Percentiles rank a stretch among this genome's conserved stretches.
Evolutionary conservation across 2,329 filamentous ascomycete species (phyloP).

Genomic region (Arthrobotrys musiformis): DNA sequence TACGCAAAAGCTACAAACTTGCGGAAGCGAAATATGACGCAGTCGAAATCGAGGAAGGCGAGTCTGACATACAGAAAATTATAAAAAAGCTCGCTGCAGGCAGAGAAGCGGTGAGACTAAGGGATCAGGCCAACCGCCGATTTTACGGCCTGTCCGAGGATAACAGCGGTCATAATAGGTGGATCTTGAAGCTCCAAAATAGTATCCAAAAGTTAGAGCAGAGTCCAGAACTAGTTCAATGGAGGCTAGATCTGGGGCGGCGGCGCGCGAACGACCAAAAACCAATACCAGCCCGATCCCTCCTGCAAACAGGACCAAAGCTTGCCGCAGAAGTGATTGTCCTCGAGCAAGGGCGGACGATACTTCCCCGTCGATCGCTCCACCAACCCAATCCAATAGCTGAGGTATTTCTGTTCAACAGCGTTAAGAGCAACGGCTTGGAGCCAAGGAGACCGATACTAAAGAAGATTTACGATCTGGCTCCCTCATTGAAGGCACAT

Average conservation of each 20-base stretch:
- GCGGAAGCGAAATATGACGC: background rate
- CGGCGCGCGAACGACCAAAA: no score
- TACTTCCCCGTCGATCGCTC: no score
- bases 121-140: background rate
- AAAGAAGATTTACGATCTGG: background rate
- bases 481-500: background rate
- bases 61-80: background rate
- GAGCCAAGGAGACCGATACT: no score
- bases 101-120: background rate
- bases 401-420: no score
- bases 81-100: background rate
- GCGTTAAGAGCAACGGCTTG: no score
- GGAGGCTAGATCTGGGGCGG: no score
- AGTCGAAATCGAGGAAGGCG: background rate
- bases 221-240: background rate
- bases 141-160: background rate
- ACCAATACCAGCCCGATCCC: no score
- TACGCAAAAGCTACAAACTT: background rate
- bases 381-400: no score
- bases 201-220: background rate
- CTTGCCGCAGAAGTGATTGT: no score
- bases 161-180: background rate
- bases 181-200: background rate
- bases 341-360: no score
- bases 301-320: no score